Conservation (phyloP, 768 basidiomycete genomes). For the Suillus cothurnatus region DNA sequence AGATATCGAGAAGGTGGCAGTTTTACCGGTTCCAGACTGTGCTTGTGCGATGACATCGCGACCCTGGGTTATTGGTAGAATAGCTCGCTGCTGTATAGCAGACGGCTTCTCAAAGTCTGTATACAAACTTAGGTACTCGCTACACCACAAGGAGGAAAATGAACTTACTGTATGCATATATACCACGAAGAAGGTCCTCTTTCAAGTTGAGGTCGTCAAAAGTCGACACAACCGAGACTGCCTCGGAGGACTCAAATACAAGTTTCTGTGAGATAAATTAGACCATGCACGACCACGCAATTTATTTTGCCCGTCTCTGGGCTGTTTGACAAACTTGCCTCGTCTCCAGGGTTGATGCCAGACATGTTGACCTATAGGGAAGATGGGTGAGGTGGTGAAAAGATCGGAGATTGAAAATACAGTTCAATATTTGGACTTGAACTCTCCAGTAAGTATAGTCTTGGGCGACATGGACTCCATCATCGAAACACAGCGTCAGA, state of each 20-base stretch:
- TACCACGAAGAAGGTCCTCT: constrained; percentile 92
- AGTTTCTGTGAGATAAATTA: constrained; percentile 61
- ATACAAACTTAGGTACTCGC: constrained; percentile 9
- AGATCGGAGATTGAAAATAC: constrained; percentile 60
- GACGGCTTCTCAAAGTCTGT: constrained; percentile 97
- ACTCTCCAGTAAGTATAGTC: constrained; percentile 13
- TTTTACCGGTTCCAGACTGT: constrained; percentile 99
- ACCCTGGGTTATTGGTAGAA: constrained; percentile 92
- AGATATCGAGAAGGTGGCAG: constrained; percentile 97
- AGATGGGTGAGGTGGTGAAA: constrained; percentile 42
- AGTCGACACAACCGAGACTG: constrained; percentile 84
- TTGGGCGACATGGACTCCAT: constrained; percentile 78
- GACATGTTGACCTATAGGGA: constrained; percentile 54
- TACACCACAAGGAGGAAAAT: constrained; percentile 1
- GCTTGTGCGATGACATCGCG: constrained; percentile 99
- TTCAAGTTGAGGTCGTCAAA: constrained; percentile 92
- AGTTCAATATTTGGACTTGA: constrained; percentile 6
- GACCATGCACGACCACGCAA: not conserved
- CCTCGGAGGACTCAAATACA: constrained; percentile 93
- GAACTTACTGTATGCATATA: constrained; percentile 92
- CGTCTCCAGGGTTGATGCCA: constrained; percentile 85
- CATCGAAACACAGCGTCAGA: constrained; percentile 92
- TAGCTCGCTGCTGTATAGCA: constrained; percentile 97
- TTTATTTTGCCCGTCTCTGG: constrained; percentile 10
- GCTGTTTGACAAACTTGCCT: constrained; percentile 48